Evolutionary conservation across 495 filamentous ascomycete species (phyloP), one percentile per base, ranked within the genome.

Genomic region (Letharia columbiana): DNA sequence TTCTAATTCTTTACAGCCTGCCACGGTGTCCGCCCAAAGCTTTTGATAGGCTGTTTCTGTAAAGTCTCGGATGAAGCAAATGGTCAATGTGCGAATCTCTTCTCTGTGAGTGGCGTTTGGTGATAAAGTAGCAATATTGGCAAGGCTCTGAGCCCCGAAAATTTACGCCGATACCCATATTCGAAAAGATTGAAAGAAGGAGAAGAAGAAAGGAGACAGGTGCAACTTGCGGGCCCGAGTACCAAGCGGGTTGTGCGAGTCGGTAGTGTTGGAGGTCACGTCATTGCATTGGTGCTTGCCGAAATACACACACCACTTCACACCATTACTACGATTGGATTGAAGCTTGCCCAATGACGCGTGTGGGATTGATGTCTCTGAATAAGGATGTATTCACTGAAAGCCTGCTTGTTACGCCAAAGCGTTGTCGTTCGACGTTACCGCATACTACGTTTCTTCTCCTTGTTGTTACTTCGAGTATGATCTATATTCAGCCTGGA

Each of bases 11-110:
- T 50, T 64, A 57, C 67, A 81, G 79, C 79, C 79, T 68, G 79
- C 79, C 63, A 70, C 72, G 39, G 79, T 81, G 65, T 81, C 79
- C 58, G 79, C 79, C 12, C 79, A 81, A 71, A 81, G 79, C 70
- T 80, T 76, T 71, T 81, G 54, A 63, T 67, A 28, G 3, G 28
- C 18, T 10, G 1, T 23, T 66, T 45, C 31, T 61, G 40, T 4
- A 17, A 39, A 45, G 39, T 52, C 40, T 31, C 41, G 33, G 39
- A 47, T 37, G 31, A 33, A 54, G 31, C 7, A 42, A 56, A 33
- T 44, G 37, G 23, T 62, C 35, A 17, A 41, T 39, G 42, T 65
- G 54, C 56, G n/a, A 45, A 60, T 59, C 56, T 65, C 63, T 39
- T 15, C 63, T 65, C 56, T 60, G 41, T 45, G 42, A 31, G 2